Evolutionary conservation across 192 early-diverging fungal genomes (phyloP), one percentile per base, ranked within the genome.

Genomic region (Phlyctochytrium planicorne): DNA sequence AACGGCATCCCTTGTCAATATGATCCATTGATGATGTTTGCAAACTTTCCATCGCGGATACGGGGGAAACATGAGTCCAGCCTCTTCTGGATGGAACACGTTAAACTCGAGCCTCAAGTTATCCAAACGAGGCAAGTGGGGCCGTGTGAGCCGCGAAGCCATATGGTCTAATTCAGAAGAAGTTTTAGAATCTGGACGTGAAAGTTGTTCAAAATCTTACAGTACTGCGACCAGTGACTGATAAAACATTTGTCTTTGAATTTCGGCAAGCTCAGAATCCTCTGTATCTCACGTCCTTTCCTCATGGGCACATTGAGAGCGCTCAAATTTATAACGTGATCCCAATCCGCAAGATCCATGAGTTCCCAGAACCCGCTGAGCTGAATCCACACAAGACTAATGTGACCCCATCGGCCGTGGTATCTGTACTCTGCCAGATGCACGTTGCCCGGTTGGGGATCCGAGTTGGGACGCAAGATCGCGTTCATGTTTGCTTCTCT

Each of bases 271-370:
- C 34, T 65, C 64, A 80, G 53, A 3, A 67, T 40, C 50, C 55
- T 31, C 34, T 75, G 67, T 6, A 84, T 84, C 27, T 76, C 72
- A 10, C 53, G 14, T 25, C 63, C 76, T 16, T 60, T 66, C 31
- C 69, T 64, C 52, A 84, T 52, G 10, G 82, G 82, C 47, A 62
- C 80, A 56, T 84, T 78, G 37, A 67, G 59, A 25, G 67, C 72
- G 34, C 55, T 63, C 4, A 84, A 50, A 67, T 80, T 84, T 27
- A 84, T 75, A 2, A 80, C 62, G 75, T 66, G 76, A 32, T 84
- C 55, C 12, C 55, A 57, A 25, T 57, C 55, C 12, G 55, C 55
- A 6, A 57, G 27, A 57, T 57, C 25, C 55, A 57, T 10, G 6
- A 57, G 55, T 27, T 75, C 76, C 63, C 63, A 81, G 47, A 75